phyloP scores from a whole-genome alignment of 2,329 filamentous ascomycete species.

The Clarireedia monteithiana region DNA sequence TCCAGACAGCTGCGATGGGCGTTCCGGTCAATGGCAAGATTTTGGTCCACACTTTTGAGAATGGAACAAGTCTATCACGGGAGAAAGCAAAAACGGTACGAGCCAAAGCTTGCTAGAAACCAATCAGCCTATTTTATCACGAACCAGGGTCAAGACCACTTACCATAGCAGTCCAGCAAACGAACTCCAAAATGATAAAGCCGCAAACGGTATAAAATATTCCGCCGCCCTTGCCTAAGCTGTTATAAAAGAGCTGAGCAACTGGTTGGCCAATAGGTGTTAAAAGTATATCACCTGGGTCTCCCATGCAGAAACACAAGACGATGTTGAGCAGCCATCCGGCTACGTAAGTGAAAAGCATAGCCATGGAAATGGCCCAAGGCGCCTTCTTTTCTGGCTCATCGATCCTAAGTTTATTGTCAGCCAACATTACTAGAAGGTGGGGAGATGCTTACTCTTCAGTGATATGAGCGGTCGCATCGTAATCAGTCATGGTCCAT shows the following conservation, averaged over 20 bases:
- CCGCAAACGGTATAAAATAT: constrained; percentile 44
- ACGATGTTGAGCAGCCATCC: constrained; percentile 53
- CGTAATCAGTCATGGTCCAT: constrained; percentile 54
- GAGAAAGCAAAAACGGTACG: constrained; percentile 50
- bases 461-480: constrained; percentile 39
- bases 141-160: constrained; percentile 32
- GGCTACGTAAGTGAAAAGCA: constrained; percentile 46
- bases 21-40: constrained; percentile 47
- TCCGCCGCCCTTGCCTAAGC: constrained; percentile 43
- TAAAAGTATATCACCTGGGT: constrained; percentile 35
- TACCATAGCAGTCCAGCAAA: constrained; percentile 47
- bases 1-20: constrained; percentile 53
- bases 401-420: constrained; percentile 29
- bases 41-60: constrained; percentile 48
- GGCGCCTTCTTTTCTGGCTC: constrained; percentile 43
- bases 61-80: constrained; percentile 47
- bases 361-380: constrained; percentile 48
- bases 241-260: constrained; percentile 50
- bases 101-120: constrained; percentile 36
- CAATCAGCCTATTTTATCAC: constrained; percentile 33
- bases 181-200: constrained; percentile 50
- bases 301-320: constrained; percentile 45
- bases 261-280: constrained; percentile 44
- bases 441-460: constrained; percentile 35
- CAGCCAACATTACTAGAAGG: constrained; percentile 5